These are phyloP conservation scores for Rosa hybrid DNA, from an alignment of 331 rosid species.

Conservation along the genomic window DNA sequence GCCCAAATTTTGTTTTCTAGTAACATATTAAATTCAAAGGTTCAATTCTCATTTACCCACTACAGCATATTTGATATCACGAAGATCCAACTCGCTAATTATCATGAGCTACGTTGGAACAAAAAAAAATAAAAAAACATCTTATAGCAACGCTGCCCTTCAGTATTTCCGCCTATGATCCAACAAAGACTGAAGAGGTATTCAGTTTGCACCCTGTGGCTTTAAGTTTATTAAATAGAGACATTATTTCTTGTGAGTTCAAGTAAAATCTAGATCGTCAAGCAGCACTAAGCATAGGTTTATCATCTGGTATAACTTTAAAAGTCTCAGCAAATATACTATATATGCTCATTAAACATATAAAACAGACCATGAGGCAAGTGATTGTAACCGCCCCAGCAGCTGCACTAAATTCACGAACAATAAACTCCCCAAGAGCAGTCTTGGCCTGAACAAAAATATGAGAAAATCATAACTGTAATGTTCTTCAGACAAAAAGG, in stretches of 20 bases:
- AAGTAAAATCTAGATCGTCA: neutral
- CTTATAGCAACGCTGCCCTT: neutral
- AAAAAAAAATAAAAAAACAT: too few species aligned
- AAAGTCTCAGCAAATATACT: neutral
- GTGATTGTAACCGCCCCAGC: slow-evolving; percentile 90
- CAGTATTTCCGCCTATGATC: neutral
- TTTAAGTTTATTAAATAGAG: neutral
- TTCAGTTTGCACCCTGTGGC: neutral
- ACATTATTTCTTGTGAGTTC: neutral
- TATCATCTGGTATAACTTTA: neutral
- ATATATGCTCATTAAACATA: neutral
- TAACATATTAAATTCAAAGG: neutral
- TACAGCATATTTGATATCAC: neutral
- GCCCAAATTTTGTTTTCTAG: neutral
- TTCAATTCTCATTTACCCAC: neutral
- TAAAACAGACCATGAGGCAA: slow-evolving; percentile 72
- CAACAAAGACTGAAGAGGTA: neutral
- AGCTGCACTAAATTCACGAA: slow-evolving; percentile 78
- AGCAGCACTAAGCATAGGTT: neutral
- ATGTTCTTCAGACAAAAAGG: neutral
- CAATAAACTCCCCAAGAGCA: slow-evolving; percentile 50
- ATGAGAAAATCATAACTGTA: neutral
- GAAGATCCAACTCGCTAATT: neutral
- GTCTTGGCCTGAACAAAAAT: slow-evolving; percentile 48
- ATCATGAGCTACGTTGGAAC: neutral